Conservation (phyloP, 2,329 filamentous ascomycete genomes). For the Raffaelea arxii region DNA sequence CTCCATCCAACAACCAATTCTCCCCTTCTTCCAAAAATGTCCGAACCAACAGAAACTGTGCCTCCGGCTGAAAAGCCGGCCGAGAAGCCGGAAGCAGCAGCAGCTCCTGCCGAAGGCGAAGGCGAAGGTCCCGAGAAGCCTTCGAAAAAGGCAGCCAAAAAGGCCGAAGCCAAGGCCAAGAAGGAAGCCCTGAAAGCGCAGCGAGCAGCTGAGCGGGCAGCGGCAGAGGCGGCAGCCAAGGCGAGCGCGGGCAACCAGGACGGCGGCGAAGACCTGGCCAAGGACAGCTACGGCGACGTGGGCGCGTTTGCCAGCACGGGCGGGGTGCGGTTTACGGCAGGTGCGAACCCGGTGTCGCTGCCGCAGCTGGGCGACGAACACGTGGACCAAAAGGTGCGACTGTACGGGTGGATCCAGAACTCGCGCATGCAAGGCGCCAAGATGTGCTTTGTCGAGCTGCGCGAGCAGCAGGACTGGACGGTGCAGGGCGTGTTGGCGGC, state of each 20-base stretch:
- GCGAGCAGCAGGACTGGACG: constrained; percentile 63
- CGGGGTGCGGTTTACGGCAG: constrained; percentile 39
- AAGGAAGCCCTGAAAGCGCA: constrained; percentile 75
- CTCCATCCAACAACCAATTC: too few relatives aligned
- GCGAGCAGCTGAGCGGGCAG: constrained; percentile 64
- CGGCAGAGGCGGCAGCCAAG: constrained; percentile 60
- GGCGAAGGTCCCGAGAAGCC: too few relatives aligned
- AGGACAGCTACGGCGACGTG: constrained; percentile 64
- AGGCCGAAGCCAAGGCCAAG: constrained; percentile 76
- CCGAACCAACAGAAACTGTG: too few relatives aligned
- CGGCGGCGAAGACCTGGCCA: constrained; percentile 57
- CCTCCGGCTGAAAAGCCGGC: too few relatives aligned
- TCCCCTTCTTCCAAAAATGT: too few relatives aligned
- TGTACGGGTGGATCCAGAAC: constrained; percentile 80
- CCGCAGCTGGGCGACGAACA: constrained; percentile 53
- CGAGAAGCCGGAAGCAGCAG: too few relatives aligned
- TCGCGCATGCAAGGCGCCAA: constrained; percentile 81
- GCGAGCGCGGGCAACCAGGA: too few relatives aligned
- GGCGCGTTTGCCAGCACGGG: constrained; percentile 26
- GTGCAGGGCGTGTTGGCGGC: constrained; percentile 74
- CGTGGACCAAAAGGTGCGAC: constrained; percentile 60
- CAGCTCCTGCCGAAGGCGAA: too few relatives aligned
- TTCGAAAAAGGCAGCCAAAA: constrained; percentile 77
- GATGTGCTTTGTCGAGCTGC: constrained; percentile 81
- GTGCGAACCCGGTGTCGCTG: constrained; percentile 49